phyloP scores from a whole-genome alignment of 2,329 filamentous ascomycete species.

The Didymella pinodella region DNA sequence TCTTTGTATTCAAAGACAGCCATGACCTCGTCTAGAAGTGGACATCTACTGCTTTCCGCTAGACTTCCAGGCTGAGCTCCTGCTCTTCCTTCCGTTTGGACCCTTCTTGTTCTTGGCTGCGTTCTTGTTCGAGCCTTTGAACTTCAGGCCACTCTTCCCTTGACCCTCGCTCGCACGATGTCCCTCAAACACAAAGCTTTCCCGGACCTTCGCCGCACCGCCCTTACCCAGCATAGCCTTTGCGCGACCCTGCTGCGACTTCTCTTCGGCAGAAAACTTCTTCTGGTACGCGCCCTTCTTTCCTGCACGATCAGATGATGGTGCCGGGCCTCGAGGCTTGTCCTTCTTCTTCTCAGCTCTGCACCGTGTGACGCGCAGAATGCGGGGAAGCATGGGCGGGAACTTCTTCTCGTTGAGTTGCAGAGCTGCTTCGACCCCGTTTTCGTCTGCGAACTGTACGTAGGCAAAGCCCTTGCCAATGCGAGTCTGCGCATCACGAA shows the following conservation, averaged over 20 bases:
- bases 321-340: constrained; percentile 38
- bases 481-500: constrained; percentile 86
- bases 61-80: constrained; percentile 57
- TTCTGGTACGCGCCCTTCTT: constrained; percentile 65
- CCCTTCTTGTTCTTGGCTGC: constrained; percentile 60
- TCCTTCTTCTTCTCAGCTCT: constrained; percentile 65
- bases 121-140: constrained; percentile 63
- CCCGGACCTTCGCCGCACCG: constrained; percentile 69
- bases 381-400: constrained; percentile 89
- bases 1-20: neutral
- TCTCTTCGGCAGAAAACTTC: constrained; percentile 74
- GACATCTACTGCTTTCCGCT: constrained; percentile 19
- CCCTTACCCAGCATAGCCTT: constrained; percentile 76
- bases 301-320: constrained; percentile 42
- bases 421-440: constrained; percentile 88
- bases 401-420: constrained; percentile 90
- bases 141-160: constrained; percentile 68
- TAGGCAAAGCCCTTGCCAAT: constrained; percentile 98
- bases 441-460: constrained; percentile 89
- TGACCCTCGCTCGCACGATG: constrained; percentile 74
- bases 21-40: neutral
- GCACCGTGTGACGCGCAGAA: constrained; percentile 84
- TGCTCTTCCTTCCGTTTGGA: constrained; percentile 54
- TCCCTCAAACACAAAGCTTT: constrained; percentile 82
- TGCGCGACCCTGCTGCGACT: constrained; percentile 76